These are phyloP conservation scores for Colletotrichum gloeosporioides DNA, from an alignment of 2,329 filamentous ascomycete species.

Conservation along the genomic window DNA sequence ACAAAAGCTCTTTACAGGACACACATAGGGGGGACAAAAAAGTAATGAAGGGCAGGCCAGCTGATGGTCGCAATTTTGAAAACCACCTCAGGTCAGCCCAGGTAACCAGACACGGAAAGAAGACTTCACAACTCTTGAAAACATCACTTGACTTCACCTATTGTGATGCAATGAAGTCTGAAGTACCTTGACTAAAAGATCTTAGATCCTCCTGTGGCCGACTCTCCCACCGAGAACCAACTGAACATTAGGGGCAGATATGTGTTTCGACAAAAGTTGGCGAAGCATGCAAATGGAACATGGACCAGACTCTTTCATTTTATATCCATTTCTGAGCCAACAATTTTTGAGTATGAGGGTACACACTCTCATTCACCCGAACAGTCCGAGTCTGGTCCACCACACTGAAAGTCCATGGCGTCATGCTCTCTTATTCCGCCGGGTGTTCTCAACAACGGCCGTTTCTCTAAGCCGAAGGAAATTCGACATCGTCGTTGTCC, in stretches of 20 bases:
- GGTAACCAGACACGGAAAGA: not conserved
- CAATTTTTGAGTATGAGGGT: not conserved
- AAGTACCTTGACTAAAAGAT: not conserved
- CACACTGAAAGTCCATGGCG: not conserved
- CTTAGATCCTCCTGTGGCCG: not conserved
- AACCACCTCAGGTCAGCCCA: not conserved
- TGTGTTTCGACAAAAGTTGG: not conserved
- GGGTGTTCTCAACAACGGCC: not conserved
- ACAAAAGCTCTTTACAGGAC: no score
- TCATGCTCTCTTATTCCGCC: not conserved
- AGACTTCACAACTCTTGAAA: no score
- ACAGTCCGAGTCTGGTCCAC: not conserved
- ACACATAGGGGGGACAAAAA: no score
- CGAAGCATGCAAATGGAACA: not conserved
- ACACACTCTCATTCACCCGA: not conserved
- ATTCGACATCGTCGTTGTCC: no score
- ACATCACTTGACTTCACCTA: no score
- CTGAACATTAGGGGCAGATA: not conserved
- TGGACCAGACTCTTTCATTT: no score
- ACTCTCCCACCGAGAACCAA: not conserved
- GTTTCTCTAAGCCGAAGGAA: no score
- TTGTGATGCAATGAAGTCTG: no score
- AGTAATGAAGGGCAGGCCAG: rapidly evolving
- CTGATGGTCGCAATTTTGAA: not conserved
- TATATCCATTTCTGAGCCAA: not conserved